A percentile compares a stretch with the other conserved stretches of the same genome.
These are phyloP conservation scores for Neoscytalidium dimidiatum DNA, from an alignment of 2,329 filamentous ascomycete genomes.

Conservation along the genomic window DNA sequence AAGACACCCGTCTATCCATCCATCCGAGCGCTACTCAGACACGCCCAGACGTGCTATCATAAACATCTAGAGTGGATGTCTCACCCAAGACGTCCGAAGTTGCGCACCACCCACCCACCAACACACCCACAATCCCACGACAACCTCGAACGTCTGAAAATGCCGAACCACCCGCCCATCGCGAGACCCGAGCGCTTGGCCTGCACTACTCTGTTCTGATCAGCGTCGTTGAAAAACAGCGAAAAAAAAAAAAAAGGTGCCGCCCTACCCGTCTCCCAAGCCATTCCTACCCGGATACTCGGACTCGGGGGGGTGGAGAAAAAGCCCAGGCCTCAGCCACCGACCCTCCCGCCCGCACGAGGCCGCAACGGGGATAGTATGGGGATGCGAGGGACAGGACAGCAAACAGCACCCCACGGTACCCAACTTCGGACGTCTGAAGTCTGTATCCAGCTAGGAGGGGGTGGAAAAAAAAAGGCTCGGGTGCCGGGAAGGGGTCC, in stretches of 20 bases:
- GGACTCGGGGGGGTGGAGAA: too few species aligned
- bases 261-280: not conserved
- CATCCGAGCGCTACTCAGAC: too few species aligned
- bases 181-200: not conserved
- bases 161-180: not conserved
- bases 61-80: not conserved
- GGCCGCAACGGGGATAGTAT: not conserved
- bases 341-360: not conserved
- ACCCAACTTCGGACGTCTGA: too few species aligned
- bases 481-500: too few species aligned
- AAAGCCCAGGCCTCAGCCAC: not conserved
- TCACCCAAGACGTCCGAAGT: not conserved
- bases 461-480: too few species aligned
- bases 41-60: not conserved
- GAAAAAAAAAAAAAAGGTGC: not conserved
- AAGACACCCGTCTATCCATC: too few species aligned
- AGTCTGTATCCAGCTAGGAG: too few species aligned
- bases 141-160: constrained; percentile 9
- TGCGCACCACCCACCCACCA: not conserved
- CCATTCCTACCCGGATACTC: not conserved
- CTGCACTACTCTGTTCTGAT: not conserved
- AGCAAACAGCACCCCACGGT: not conserved
- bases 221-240: not conserved
- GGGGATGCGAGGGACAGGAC: not conserved
- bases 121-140: not conserved